These are phyloP conservation scores for Colletotrichum theobromicola DNA, from an alignment of 2,329 filamentous ascomycete species.

Conservation along the genomic window DNA sequence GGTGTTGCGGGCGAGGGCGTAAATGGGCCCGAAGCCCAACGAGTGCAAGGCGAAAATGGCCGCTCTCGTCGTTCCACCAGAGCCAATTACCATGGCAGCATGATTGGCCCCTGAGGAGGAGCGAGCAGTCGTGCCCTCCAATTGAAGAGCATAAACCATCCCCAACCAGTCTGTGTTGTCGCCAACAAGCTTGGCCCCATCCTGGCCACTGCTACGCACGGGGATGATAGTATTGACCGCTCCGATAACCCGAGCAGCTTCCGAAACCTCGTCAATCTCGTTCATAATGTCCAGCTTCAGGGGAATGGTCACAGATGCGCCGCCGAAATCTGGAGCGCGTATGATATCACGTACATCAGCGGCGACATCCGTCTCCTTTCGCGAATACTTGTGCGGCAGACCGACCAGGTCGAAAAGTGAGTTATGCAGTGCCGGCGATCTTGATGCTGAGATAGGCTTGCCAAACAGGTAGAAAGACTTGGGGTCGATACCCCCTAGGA, in stretches of 20 bases:
- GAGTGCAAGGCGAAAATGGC: slow-evolving; percentile 87
- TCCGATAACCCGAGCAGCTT: slow-evolving; percentile 82
- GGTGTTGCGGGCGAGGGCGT: slow-evolving; percentile 80
- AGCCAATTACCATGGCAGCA: slow-evolving; percentile 83
- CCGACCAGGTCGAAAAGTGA: slow-evolving; percentile 77
- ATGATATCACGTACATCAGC: slow-evolving; percentile 70
- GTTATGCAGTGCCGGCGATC: slow-evolving; percentile 91
- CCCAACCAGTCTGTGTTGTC: slow-evolving; percentile 97
- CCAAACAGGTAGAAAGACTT: slow-evolving; percentile 89
- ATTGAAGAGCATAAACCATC: slow-evolving; percentile 81
- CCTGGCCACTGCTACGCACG: slow-evolving; percentile 28
- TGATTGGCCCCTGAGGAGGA: slow-evolving; percentile 29
- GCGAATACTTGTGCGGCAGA: slow-evolving; percentile 82
- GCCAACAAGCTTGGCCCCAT: slow-evolving; percentile 65
- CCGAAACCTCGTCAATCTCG: slow-evolving; percentile 79
- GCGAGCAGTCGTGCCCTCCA: slow-evolving; percentile 62
- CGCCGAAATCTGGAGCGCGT: slow-evolving; percentile 78
- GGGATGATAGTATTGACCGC: slow-evolving; percentile 94
- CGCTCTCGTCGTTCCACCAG: slow-evolving; percentile 89
- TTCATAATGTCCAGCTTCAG: slow-evolving; percentile 89
- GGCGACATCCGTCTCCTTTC: slow-evolving; percentile 74
- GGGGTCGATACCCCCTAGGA: slow-evolving; percentile 79
- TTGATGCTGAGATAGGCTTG: slow-evolving; percentile 79
- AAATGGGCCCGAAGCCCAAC: slow-evolving; percentile 85
- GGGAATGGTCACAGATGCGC: slow-evolving; percentile 94